These are phyloP conservation scores for Lachnellula suecica DNA, from an alignment of 2,329 filamentous ascomycete genomes.

Conservation along the genomic window DNA sequence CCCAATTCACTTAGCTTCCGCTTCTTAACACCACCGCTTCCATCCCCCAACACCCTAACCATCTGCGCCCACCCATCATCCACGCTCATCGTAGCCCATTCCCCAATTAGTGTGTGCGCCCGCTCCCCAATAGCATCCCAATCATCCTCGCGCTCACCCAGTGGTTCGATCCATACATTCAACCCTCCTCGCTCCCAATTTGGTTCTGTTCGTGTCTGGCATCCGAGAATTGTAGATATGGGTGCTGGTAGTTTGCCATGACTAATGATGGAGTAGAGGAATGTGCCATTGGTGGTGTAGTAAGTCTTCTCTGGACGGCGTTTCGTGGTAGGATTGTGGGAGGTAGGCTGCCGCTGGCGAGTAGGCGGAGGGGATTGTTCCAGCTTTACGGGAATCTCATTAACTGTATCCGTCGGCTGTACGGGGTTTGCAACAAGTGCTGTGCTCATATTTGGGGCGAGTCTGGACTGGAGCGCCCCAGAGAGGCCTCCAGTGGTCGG, in stretches of 20 bases:
- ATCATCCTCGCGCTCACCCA: not conserved
- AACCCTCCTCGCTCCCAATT: not conserved
- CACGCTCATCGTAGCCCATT: not conserved
- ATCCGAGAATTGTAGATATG: not conserved
- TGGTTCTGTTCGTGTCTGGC: not conserved
- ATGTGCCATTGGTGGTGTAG: too few species aligned
- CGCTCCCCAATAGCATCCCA: not conserved
- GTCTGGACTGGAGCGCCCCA: too few species aligned
- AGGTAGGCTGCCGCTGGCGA: not conserved
- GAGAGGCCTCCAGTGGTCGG: too few species aligned
- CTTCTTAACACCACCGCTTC: not conserved
- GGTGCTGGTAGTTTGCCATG: not conserved
- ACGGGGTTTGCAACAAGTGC: too few species aligned
- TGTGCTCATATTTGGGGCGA: too few species aligned
- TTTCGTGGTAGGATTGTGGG: not conserved
- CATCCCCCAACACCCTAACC: not conserved
- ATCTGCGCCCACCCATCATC: not conserved
- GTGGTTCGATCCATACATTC: not conserved
- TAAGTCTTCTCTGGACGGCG: too few species aligned
- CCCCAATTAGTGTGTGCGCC: not conserved
- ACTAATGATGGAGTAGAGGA: not conserved
- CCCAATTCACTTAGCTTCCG: too few species aligned
- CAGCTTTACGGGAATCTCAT: too few species aligned
- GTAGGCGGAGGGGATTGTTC: too few species aligned
- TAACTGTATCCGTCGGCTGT: too few species aligned